These are phyloP conservation scores for Jaminaea rosea DNA, from an alignment of 1,284 basidiomycete genomes.

Conservation along the genomic window DNA sequence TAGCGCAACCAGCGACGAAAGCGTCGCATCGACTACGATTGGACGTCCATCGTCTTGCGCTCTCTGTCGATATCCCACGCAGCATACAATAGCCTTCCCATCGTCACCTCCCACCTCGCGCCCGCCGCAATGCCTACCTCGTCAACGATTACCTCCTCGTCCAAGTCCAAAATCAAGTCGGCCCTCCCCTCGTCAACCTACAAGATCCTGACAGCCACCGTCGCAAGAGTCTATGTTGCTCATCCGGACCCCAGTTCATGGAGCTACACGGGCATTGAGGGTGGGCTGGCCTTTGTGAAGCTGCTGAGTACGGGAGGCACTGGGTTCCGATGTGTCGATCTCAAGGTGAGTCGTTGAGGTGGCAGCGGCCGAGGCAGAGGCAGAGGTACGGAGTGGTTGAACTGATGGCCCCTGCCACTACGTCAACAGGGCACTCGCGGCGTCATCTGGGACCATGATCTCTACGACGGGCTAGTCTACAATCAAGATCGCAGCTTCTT, in stretches of 20 bases:
- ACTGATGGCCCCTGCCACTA: background rate
- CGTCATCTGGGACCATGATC: constrained; percentile 85
- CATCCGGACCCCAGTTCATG: constrained; percentile 24
- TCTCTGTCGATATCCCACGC: too few relatives aligned
- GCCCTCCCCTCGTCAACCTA: constrained; percentile 34
- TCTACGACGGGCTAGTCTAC: constrained; percentile 77
- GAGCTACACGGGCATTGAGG: constrained; percentile 40
- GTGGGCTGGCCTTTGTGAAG: constrained; percentile 42
- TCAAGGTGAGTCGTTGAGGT: constrained; percentile 16
- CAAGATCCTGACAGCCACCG: constrained; percentile 45
- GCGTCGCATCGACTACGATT: too few relatives aligned
- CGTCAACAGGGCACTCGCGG: constrained; percentile 61
- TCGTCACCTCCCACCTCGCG: too few relatives aligned
- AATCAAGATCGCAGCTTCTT: constrained; percentile 82
- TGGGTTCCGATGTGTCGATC: constrained; percentile 37
- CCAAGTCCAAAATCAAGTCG: constrained; percentile 44
- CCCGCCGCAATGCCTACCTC: constrained; percentile 32
- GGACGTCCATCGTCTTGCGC: too few relatives aligned
- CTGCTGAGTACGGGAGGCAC: constrained; percentile 17
- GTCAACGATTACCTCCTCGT: constrained; percentile 35
- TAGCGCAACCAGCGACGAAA: too few relatives aligned
- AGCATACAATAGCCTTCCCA: too few relatives aligned
- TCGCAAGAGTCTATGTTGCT: constrained; percentile 41
- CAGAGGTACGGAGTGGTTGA: background rate
- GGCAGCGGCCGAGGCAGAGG: background rate